phyloP scores from a whole-genome alignment of 2,329 filamentous ascomycete species.

The Calonectria honghensis region DNA sequence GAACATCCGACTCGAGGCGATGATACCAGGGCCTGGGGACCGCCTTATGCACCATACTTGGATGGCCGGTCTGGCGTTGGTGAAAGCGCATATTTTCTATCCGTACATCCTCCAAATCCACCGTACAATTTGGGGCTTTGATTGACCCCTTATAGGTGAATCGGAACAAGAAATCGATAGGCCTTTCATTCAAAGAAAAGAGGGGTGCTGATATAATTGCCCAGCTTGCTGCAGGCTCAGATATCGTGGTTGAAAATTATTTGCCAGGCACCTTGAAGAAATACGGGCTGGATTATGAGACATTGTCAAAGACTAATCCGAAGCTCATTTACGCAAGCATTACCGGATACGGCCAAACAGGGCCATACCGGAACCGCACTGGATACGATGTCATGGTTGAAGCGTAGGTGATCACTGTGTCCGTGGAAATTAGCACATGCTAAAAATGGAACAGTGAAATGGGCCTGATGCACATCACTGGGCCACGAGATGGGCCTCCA shows the following conservation, averaged over 20 bases:
- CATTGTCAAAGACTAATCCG: neutral
- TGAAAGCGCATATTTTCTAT: conserved; percentile 9
- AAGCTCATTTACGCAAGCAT: conserved; percentile 14
- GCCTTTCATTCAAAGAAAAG: conserved; percentile 4
- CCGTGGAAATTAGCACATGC: rapidly evolving
- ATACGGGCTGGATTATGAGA: conserved; percentile 3
- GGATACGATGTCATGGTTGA: conserved; percentile 20
- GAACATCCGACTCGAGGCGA: conserved; percentile 95
- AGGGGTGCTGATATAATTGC: neutral
- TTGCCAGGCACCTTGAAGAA: conserved; percentile 15
- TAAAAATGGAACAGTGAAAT: neutral
- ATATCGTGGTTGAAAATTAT: conserved; percentile 7
- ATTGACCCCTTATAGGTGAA: neutral
- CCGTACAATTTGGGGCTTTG: rapidly evolving
- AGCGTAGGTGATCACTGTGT: neutral
- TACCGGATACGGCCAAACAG: conserved; percentile 13
- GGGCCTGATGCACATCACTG: conserved; percentile 18
- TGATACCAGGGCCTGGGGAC: conserved; percentile 97
- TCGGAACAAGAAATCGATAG: conserved; percentile 13
- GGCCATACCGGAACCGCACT: neutral
- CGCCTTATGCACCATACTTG: conserved; percentile 82
- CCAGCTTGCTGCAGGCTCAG: neutral
- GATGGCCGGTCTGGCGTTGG: neutral
- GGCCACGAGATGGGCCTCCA: neutral
- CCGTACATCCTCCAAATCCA: neutral